Evolutionary conservation across 2,329 filamentous ascomycete genomes (phyloP).

Genomic region (Microcyclospora tardicrescens): DNA sequence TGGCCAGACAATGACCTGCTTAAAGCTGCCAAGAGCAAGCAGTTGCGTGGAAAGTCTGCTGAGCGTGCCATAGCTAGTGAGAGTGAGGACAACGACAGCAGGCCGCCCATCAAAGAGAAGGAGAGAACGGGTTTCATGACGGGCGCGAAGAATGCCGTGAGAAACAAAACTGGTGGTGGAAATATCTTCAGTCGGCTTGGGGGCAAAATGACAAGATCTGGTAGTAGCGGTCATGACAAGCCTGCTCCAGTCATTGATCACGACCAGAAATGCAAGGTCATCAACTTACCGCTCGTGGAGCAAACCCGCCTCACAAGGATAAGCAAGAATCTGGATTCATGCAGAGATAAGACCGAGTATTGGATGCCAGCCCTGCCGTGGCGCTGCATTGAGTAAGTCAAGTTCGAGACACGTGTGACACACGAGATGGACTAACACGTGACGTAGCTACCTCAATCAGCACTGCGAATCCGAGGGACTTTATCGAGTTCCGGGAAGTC

Average conservation of each 20-base stretch:
- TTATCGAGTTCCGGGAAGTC: conserved; percentile 83
- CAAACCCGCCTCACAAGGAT: conserved; percentile 87
- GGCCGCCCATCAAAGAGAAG: conserved; percentile 11
- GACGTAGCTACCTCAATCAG: conserved; percentile 66
- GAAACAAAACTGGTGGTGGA: conserved; percentile 13
- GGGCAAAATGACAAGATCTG: conserved; percentile 23
- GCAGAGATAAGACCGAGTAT: conserved; percentile 90
- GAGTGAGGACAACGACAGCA: conserved; percentile 15
- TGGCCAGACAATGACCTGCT: conserved; percentile 15
- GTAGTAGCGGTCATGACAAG: conserved; percentile 54
- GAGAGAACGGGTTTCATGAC: conserved; percentile 15
- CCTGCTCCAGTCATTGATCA: conserved; percentile 47
- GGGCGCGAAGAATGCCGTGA: conserved; percentile 16
- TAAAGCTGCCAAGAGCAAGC: conserved; percentile 10
- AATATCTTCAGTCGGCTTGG: conserved; percentile 12
- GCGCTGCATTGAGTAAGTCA: conserved; percentile 70
- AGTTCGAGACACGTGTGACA: neutral
- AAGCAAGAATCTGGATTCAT: conserved; percentile 75
- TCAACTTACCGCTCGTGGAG: conserved; percentile 74
- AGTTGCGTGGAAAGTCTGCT: conserved; percentile 21
- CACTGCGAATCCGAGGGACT: conserved; percentile 89
- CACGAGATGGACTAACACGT: conserved; percentile 3
- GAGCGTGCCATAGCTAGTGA: conserved; percentile 15
- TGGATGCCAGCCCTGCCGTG: conserved; percentile 97
- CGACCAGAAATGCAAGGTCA: conserved; percentile 70